Evolutionary conservation across 1,139 yeast genomes (phyloP).

Genomic region (Magnusiomyces sp.): DNA sequence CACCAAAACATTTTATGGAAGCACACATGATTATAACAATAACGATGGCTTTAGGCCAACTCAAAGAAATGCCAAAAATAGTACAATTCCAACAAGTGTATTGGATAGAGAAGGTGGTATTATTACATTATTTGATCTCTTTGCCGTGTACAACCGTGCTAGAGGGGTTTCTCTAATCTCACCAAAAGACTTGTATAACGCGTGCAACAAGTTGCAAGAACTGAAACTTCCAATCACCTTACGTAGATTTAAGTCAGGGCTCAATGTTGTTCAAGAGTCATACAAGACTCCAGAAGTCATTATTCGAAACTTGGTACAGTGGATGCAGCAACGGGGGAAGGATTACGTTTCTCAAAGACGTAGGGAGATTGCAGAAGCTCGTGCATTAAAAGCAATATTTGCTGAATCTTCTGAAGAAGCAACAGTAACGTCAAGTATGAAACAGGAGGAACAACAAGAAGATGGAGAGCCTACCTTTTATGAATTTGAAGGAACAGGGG

Average conservation of each 20-base stretch:
- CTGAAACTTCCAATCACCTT: conserved; percentile 41
- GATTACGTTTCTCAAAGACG: not conserved
- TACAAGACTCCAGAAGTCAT: conserved; percentile 30
- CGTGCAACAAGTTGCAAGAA: conserved; percentile 41
- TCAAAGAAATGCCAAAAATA: conserved; percentile 9
- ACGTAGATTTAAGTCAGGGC: conserved; percentile 35
- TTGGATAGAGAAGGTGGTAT: conserved; percentile 46
- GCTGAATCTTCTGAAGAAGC: not conserved
- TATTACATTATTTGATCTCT: conserved; percentile 52
- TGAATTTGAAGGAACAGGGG: conserved; percentile 27
- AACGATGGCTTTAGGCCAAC: conserved; percentile 51
- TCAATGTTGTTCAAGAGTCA: conserved; percentile 41
- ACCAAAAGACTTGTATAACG: conserved; percentile 47
- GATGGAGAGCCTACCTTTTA: too few species aligned
- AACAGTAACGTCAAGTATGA: too few species aligned
- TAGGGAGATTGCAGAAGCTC: not conserved
- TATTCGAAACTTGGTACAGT: conserved; percentile 24
- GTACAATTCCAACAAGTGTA: conserved; percentile 24
- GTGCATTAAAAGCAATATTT: too few species aligned
- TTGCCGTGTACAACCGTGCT: conserved; percentile 51
- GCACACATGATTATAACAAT: conserved; percentile 38
- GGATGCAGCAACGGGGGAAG: conserved; percentile 1
- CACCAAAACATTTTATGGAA: conserved; percentile 2
- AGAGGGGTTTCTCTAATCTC: conserved; percentile 52
- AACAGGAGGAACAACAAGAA: not conserved